Conservation (phyloP, 352 stramenopile species). For the Aphanomyces astaci region DNA sequence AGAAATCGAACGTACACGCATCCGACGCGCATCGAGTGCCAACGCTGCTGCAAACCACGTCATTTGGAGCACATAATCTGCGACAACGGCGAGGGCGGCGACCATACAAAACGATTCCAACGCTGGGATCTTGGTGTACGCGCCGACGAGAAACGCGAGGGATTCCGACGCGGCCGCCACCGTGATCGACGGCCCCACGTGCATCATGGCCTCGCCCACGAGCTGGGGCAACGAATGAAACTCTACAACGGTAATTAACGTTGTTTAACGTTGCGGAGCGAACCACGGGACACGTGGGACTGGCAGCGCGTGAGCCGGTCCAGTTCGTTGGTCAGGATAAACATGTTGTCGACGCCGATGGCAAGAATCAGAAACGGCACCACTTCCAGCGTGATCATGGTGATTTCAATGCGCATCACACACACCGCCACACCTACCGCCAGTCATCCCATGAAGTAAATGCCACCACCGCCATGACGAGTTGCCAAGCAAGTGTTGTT, state of each 20-base stretch:
- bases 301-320: constrained; percentile 48
- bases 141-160: constrained; percentile 73
- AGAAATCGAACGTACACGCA: too few relatives aligned
- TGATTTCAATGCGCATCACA: constrained; percentile 70
- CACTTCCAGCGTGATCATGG: constrained; percentile 88
- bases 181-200: constrained; percentile 80
- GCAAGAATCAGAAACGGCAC: constrained; percentile 87
- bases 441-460: background rate
- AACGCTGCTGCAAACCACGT: constrained; percentile 83
- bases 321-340: constrained; percentile 86
- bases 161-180: constrained; percentile 78
- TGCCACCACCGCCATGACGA: too few relatives aligned
- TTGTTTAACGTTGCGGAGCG: background rate
- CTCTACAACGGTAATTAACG: constrained; percentile 21
- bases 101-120: constrained; percentile 83
- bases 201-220: constrained; percentile 62
- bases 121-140: constrained; percentile 79
- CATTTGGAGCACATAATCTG: constrained; percentile 76
- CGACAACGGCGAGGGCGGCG: constrained; percentile 66
- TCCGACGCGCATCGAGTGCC: constrained; percentile 57
- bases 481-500: too few relatives aligned
- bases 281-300: constrained; percentile 10
- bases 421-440: constrained; percentile 52
- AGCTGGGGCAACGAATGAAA: constrained; percentile 48
- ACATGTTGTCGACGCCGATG: constrained; percentile 91